Evolutionary conservation across 2,329 filamentous ascomycete species (phyloP).

Genomic region (Corynespora cassiicola): DNA sequence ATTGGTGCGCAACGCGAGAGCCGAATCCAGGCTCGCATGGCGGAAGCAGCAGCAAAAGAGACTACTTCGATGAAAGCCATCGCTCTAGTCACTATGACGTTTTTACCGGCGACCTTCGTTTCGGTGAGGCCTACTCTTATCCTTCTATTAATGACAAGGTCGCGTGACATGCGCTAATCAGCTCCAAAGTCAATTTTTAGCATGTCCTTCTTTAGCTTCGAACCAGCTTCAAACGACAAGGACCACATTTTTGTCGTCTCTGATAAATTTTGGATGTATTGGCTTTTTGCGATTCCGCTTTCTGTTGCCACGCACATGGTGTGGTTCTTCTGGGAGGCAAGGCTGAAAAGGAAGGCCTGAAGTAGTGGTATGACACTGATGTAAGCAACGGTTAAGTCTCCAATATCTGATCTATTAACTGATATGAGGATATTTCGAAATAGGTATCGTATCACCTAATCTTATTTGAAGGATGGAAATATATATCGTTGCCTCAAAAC

Average conservation of each 20-base stretch:
- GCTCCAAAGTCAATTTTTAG: slow-evolving; percentile 17
- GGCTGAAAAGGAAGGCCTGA: too few species aligned
- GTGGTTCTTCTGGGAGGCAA: too few species aligned
- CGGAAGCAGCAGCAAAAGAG: slow-evolving; percentile 24
- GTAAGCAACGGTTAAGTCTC: too few species aligned
- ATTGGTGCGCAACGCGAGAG: slow-evolving; percentile 21
- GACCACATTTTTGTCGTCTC: slow-evolving; percentile 12
- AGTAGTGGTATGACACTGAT: too few species aligned
- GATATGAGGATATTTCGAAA: too few species aligned
- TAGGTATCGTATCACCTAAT: too few species aligned
- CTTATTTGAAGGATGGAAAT: too few species aligned
- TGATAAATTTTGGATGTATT: slow-evolving; percentile 22
- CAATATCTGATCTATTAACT: too few species aligned
- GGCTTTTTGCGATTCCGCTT: slow-evolving; percentile 19
- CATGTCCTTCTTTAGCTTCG: slow-evolving; percentile 18
- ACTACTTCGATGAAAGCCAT: slow-evolving; percentile 27
- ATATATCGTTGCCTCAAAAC: too few species aligned
- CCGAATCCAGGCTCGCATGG: slow-evolving; percentile 21
- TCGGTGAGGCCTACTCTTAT: slow-evolving; percentile 14
- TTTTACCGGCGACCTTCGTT: slow-evolving; percentile 28
- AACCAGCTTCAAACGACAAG: slow-evolving; percentile 2
- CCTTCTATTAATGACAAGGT: not conserved
- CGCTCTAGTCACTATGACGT: slow-evolving; percentile 28
- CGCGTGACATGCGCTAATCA: too few species aligned
- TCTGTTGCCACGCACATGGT: too few species aligned